Evolutionary conservation across 2,329 filamentous ascomycete species (phyloP).

Genomic region (Fusarium hainanense): DNA sequence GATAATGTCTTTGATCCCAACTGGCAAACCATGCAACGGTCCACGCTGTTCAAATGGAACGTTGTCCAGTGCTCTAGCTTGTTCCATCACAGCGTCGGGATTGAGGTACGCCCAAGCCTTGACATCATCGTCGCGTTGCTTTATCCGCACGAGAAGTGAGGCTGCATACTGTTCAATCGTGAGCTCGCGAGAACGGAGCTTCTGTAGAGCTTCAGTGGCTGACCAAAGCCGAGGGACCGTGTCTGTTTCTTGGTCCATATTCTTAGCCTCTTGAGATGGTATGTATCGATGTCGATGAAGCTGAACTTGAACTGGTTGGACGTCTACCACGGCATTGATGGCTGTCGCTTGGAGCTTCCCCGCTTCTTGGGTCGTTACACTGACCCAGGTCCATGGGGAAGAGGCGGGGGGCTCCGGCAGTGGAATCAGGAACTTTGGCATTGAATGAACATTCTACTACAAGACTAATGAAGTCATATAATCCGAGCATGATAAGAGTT

Average conservation of each 20-base stretch:
- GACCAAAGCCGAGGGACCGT: constrained; percentile 45
- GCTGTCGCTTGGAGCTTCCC: background rate
- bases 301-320: background rate
- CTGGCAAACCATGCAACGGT: constrained; percentile 65
- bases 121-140: constrained; percentile 56
- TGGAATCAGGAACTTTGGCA: background rate
- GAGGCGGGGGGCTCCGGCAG: constrained; percentile 6
- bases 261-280: background rate
- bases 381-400: background rate
- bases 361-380: background rate
- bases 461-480: too few species aligned
- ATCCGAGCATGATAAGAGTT: too few species aligned
- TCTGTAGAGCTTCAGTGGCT: constrained; percentile 55
- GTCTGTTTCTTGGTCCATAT: rapidly evolving
- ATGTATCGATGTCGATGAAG: background rate
- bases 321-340: background rate
- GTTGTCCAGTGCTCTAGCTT: constrained; percentile 62
- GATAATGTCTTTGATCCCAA: constrained; percentile 71
- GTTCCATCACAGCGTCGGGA: constrained; percentile 56
- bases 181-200: constrained; percentile 54
- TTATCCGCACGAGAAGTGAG: constrained; percentile 59
- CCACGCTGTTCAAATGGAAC: constrained; percentile 61
- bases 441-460: background rate
- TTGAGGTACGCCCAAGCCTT: constrained; percentile 64
- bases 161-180: constrained; percentile 63